These are phyloP conservation scores for Prunus dulcis DNA, from an alignment of 306 rosid genomes.

Conservation along the genomic window DNA sequence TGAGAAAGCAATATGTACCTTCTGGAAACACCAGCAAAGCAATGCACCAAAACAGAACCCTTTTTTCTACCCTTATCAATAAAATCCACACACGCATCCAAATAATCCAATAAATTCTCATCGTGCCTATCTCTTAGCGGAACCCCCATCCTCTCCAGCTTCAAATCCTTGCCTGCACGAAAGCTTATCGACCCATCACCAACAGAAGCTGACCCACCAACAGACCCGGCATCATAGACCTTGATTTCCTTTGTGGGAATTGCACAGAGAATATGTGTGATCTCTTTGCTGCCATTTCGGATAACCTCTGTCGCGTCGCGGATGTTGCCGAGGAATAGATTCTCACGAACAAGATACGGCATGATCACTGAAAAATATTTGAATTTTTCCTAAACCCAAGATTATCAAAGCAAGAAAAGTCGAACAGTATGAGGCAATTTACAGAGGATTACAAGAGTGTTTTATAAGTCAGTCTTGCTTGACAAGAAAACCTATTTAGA, in stretches of 20 bases:
- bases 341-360: constrained; percentile 83
- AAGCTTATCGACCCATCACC: constrained; percentile 45
- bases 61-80: too few relatives aligned
- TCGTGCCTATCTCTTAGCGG: constrained; percentile 24
- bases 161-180: constrained; percentile 74
- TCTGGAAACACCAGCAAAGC: too few relatives aligned
- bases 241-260: constrained; percentile 63
- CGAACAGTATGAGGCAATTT: too few relatives aligned
- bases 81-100: too few relatives aligned
- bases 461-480: too few relatives aligned
- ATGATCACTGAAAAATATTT: constrained; percentile 27
- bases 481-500: too few relatives aligned
- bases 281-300: constrained; percentile 42
- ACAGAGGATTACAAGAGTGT: too few relatives aligned
- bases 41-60: too few relatives aligned
- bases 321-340: constrained; percentile 76
- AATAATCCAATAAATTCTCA: too few relatives aligned
- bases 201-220: constrained; percentile 24
- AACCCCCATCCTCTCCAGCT: constrained; percentile 81
- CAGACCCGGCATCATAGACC: constrained; percentile 44
- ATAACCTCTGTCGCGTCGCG: constrained; percentile 69
- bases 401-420: too few relatives aligned
- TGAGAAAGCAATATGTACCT: too few relatives aligned
- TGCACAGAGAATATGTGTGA: constrained; percentile 64
- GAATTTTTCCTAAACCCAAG: not conserved